Percentiles rank a stretch among this genome's conserved stretches.
phyloP scores from a whole-genome alignment of 2,329 filamentous ascomycete species.

The Colletotrichum sp. region DNA sequence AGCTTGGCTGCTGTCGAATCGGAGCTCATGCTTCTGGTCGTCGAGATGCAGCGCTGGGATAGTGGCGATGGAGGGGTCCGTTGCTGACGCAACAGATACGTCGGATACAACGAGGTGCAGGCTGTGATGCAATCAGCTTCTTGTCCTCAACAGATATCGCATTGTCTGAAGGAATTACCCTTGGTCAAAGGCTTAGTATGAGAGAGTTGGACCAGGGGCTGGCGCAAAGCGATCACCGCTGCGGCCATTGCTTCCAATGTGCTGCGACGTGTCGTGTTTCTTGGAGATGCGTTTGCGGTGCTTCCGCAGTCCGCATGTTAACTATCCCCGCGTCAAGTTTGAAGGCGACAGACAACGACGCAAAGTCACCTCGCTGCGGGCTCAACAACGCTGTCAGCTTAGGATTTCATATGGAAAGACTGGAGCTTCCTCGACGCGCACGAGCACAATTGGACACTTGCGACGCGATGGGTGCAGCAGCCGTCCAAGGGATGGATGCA shows the following conservation, averaged over 20 bases:
- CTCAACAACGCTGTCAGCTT: not conserved
- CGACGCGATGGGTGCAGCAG: not conserved
- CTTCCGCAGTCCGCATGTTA: slow-evolving; percentile 21
- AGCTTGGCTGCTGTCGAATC: slow-evolving; percentile 37
- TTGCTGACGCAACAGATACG: not conserved
- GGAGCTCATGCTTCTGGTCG: slow-evolving; percentile 11
- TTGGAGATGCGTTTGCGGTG: slow-evolving; percentile 17
- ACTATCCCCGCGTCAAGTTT: not conserved
- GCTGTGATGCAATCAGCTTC: not conserved
- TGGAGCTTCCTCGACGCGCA: not conserved
- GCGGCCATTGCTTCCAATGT: slow-evolving; percentile 21
- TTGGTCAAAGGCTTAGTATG: not conserved
- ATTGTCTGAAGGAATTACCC: not conserved
- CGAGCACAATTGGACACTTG: not conserved
- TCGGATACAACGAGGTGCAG: not conserved
- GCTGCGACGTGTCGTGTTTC: slow-evolving; percentile 16
- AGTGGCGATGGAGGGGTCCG: not conserved
- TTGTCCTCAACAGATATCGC: too few species aligned
- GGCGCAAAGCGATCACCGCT: slow-evolving; percentile 16
- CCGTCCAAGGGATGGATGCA: not conserved
- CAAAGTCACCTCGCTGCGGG: not conserved
- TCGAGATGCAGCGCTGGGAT: not conserved
- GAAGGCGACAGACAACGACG: not conserved
- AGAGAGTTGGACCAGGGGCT: slow-evolving; percentile 13
- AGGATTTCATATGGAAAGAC: not conserved